A percentile compares a stretch with the other conserved stretches of the same genome.
phyloP scores from a whole-genome alignment of 495 filamentous ascomycete genomes.

The Cladorrhinum samala region DNA sequence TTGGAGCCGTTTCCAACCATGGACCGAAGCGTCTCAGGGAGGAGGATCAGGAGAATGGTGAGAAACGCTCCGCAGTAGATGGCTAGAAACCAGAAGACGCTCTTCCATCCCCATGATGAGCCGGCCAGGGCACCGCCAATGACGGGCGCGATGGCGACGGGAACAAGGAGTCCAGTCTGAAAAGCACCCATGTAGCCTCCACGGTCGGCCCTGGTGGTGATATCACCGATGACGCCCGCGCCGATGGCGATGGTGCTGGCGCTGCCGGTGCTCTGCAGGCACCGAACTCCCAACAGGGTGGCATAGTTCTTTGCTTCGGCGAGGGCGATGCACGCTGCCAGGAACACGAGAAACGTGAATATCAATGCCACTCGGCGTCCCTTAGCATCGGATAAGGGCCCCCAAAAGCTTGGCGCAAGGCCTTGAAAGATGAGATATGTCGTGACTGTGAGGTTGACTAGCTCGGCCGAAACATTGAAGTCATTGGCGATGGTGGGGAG shows the following conservation, averaged over 20 bases:
- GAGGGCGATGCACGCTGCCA: slow-evolving; percentile 57
- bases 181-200: slow-evolving; percentile 56
- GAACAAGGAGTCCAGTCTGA: slow-evolving; percentile 45
- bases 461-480: slow-evolving; percentile 49
- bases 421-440: slow-evolving; percentile 61
- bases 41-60: slow-evolving; percentile 44
- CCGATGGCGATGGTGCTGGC: slow-evolving; percentile 52
- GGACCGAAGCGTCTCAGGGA: slow-evolving; percentile 64
- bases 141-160: slow-evolving; percentile 53
- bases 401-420: slow-evolving; percentile 52
- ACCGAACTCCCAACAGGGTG: slow-evolving; percentile 55
- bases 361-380: slow-evolving; percentile 58
- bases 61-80: slow-evolving; percentile 52
- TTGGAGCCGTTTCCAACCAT: slow-evolving; percentile 68
- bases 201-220: slow-evolving; percentile 51
- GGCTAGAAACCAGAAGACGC: slow-evolving; percentile 69
- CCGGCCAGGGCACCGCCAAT: slow-evolving; percentile 60
- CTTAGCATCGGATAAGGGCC: slow-evolving; percentile 53
- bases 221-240: slow-evolving; percentile 57
- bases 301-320: slow-evolving; percentile 55
- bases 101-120: slow-evolving; percentile 61
- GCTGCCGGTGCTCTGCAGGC: slow-evolving; percentile 57
- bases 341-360: slow-evolving; percentile 51
- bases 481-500: slow-evolving; percentile 51
- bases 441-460: slow-evolving; percentile 64